These are phyloP conservation scores for Solanum chmielewskii DNA, from an alignment of 257 asterid genomes.

Conservation along the genomic window DNA sequence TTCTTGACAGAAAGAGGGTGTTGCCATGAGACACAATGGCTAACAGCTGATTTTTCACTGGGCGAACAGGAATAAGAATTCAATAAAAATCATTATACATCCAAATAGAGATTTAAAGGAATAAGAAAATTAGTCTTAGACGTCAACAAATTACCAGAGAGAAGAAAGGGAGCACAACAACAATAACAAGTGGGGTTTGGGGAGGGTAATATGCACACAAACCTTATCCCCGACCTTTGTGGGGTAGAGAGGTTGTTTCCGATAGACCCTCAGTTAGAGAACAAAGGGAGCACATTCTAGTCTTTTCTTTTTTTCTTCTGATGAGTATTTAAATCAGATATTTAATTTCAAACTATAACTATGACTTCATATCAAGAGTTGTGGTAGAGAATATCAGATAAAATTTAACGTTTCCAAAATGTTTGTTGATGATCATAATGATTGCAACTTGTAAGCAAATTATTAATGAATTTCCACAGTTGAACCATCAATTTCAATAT, in stretches of 20 bases:
- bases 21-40: constrained; percentile 68
- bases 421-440: neutral
- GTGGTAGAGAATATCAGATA: neutral
- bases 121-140: neutral
- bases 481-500: neutral
- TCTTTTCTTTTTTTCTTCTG: neutral
- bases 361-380: neutral
- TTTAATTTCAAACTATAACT: neutral
- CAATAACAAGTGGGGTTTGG: neutral
- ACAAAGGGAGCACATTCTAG: neutral
- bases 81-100: neutral
- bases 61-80: neutral
- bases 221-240: neutral
- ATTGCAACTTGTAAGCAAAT: neutral
- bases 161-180: neutral
- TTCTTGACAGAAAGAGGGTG: constrained; percentile 46
- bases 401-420: neutral
- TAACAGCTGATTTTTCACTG: constrained; percentile 87
- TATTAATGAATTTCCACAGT: neutral
- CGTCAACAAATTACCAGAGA: neutral
- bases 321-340: neutral
- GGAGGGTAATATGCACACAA: neutral
- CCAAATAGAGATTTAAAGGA: neutral
- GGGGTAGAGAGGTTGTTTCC: neutral
- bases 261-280: neutral